phyloP scores from a whole-genome alignment of 1,284 basidiomycete genomes.

The Marasmius fiardii region DNA sequence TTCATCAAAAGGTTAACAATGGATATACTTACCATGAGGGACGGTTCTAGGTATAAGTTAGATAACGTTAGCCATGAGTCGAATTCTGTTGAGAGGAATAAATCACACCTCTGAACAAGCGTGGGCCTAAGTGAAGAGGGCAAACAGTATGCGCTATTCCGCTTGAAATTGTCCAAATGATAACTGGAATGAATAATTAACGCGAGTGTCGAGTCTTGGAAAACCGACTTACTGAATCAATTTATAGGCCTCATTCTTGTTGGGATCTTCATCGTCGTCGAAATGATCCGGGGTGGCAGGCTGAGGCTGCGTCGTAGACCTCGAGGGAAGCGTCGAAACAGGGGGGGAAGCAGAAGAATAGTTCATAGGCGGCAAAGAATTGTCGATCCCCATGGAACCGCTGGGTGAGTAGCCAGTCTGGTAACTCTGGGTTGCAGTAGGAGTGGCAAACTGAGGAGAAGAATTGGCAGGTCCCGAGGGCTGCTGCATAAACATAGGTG shows the following conservation, averaged over 20 bases:
- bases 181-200: slow-evolving; percentile 44
- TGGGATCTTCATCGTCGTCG: slow-evolving; percentile 62
- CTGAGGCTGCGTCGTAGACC: slow-evolving; percentile 14
- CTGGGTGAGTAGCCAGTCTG: slow-evolving; percentile 54
- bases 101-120: slow-evolving; percentile 68
- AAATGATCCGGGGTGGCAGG: slow-evolving; percentile 15
- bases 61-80: slow-evolving; percentile 13
- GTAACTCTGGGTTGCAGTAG: slow-evolving; percentile 37
- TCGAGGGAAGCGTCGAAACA: slow-evolving; percentile 21
- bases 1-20: slow-evolving; percentile 3
- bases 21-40: slow-evolving; percentile 62
- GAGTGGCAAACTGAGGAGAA: slow-evolving; percentile 32
- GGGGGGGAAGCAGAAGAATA: slow-evolving; percentile 29
- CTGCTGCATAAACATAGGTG: slow-evolving; percentile 61
- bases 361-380: slow-evolving; percentile 45
- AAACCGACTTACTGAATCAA: slow-evolving; percentile 61
- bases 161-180: slow-evolving; percentile 83
- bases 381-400: slow-evolving; percentile 54
- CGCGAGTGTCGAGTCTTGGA: not conserved
- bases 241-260: slow-evolving; percentile 75
- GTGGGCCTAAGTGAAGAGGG: slow-evolving; percentile 86
- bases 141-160: slow-evolving; percentile 81
- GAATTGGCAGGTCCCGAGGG: slow-evolving; percentile 33
- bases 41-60: slow-evolving; percentile 54
- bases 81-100: not conserved